A percentile compares a stretch with the other conserved stretches of the same genome.
Conservation (phyloP, 1,139 yeast species). For the Candida sojae region DNA sequence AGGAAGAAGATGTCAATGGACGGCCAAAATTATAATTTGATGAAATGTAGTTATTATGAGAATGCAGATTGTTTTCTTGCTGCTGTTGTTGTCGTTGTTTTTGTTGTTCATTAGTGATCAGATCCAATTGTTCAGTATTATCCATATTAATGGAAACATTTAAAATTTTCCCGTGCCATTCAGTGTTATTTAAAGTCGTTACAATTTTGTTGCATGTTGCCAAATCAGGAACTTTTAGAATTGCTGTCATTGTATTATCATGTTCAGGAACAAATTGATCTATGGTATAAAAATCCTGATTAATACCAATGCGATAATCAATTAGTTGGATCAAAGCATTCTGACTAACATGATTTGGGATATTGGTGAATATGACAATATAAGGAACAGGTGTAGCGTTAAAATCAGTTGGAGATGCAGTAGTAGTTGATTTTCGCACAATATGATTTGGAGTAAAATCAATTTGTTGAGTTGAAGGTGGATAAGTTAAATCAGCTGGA, state of each 20-base stretch:
- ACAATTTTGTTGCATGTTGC: constrained; percentile 1
- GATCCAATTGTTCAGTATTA: background rate
- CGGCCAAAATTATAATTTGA: background rate
- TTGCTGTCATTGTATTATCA: background rate
- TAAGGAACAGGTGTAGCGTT: background rate
- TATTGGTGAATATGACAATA: constrained; percentile 1
- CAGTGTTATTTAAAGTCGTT: background rate
- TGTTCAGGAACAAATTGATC: background rate
- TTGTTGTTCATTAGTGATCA: background rate
- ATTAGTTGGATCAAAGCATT: background rate
- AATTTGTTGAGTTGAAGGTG: background rate
- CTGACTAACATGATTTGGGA: background rate
- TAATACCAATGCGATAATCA: background rate
- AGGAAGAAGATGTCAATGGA: background rate
- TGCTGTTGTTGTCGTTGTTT: too few species aligned
- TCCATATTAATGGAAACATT: background rate
- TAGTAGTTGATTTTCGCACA: constrained; percentile 1
- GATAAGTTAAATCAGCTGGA: constrained; percentile 2
- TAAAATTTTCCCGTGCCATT: constrained; percentile 1
- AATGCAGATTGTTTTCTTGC: background rate
- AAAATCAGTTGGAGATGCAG: constrained; percentile 4
- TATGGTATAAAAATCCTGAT: background rate
- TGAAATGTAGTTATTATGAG: background rate
- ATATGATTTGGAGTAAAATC: constrained; percentile 1
- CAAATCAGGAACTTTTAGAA: constrained; percentile 1